Evolutionary conservation across 2,329 filamentous ascomycete genomes (phyloP), one percentile per base, ranked within the genome.

Genomic region (Microsporum canis): DNA sequence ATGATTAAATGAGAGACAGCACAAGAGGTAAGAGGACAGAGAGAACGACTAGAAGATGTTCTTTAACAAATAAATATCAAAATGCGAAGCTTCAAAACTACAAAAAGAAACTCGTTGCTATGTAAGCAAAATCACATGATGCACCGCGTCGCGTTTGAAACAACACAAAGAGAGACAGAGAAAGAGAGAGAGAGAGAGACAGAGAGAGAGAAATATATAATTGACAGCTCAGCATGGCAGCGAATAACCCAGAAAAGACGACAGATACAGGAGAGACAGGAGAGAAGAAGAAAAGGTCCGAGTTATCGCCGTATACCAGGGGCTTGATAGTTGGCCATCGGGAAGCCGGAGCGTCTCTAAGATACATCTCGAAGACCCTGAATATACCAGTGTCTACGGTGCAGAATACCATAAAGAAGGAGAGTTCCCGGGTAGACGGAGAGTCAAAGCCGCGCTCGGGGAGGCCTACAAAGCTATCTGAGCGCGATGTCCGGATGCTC

Each of bases 1-100:
- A 76, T 75, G 39, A 12, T 23, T 14, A 7, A 41, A n/a, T 36
- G 17, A 41, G 17, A 5, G 17, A 38, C 31, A 23, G 55, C 10
- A 57, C 31, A 55, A 17, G n/a, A 55, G 17, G 8, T 6, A n/a
- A 31, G 7, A 29, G 14, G 14, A 14, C 27, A 34, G 31, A 36
- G 6, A 38, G 31, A 2, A 33, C 12, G 49, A 3, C 49, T 7
- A 33, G 12, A 17, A 34, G 43, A n/a, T 17, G n/a, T 51, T 51
- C 45, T 43, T 43, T 36, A 36, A 36, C 34, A 14, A 17, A 43
- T n/a, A 43, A 27, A 51, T 29, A 29, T 51, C 23, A 8, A 31
- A 27, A 51, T 12, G 23, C 8, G 27, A n/a, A 51, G 45, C 45
- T 51, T 29, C 45, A 29, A 51, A 31, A 8, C 8, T 31, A 23